Base-by-base conservation (phyloP, 192 early-diverging fungal species). In the Backusella tarrabulga region DNA sequence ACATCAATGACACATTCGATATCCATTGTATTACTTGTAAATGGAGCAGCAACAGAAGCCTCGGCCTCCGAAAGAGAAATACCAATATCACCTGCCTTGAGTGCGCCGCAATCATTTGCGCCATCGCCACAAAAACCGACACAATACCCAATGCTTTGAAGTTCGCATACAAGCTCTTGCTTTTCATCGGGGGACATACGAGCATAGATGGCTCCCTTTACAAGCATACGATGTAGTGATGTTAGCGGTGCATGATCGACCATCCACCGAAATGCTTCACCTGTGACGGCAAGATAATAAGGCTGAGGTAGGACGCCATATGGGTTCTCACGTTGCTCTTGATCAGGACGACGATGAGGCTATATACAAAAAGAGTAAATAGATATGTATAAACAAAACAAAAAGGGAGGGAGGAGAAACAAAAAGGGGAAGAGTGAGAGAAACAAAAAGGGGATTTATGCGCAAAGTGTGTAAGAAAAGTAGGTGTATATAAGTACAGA, bases 171-270 rank as follows among this genome's bases (percentile, higher is more conserved):
- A 19, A 99, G 80, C 78, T 95, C 92, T 44, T 96, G 95, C 74
- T 99, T 99, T 81, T 98, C 95, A 79, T 99, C 98, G 0, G 98
- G 98, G 2, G 97, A 98, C 97, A 99, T 98, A 70, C 98, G 92
- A 5, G 97, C 97, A 83, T 93, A 99, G 38, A 99, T 91, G 69
- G 95, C 93, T 7, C 93, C 92, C 68, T 96, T 97, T 76, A 96
- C 90, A 50, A 99, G 85, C 91, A 98, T 93, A 73, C 93, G 86
- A 14, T 81, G 80, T 38, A 96, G 79, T 15, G 88, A 89, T 32
- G 91, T 88, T 3, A 83, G 78, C 0, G 89, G 75, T 3, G 88
- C 88, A 82, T 92, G 90, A 73, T 98, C 97, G 41, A 98, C 86
- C 88, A 97, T 93, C 92, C 94, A 98, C 19, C 97, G 88, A 82